These are phyloP conservation scores for Epichloe festucae DNA, from an alignment of 2,329 filamentous ascomycete species.

Conservation along the genomic window DNA sequence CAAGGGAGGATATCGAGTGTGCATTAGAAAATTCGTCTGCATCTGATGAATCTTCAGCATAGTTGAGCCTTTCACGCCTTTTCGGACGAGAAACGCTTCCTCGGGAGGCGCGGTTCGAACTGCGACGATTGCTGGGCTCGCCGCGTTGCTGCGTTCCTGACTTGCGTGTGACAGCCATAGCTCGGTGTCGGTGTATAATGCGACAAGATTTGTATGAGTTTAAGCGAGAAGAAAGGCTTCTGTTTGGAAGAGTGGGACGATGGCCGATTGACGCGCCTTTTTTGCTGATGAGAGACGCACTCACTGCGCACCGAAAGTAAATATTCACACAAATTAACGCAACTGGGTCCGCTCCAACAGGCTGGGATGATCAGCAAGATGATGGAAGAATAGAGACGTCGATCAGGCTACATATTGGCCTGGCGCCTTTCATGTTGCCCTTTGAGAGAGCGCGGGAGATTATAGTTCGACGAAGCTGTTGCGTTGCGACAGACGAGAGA, in stretches of 20 bases:
- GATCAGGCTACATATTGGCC: not conserved
- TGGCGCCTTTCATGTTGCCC: not conserved
- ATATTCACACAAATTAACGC: not conserved
- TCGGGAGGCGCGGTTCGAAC: conserved; percentile 11
- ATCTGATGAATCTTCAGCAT: conserved; percentile 3
- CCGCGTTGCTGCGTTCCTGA: not conserved
- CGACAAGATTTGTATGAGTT: not conserved
- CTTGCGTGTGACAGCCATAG: conserved; percentile 18
- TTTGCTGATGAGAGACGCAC: not conserved
- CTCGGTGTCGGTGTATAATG: not conserved
- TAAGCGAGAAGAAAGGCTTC: not conserved
- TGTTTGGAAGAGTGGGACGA: not conserved
- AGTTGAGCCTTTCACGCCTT: conserved; percentile 3
- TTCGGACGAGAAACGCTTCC: conserved; percentile 3
- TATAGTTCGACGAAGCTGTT: not conserved
- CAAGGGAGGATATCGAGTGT: not conserved
- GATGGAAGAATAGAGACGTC: not conserved
- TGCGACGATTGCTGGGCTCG: conserved; percentile 10
- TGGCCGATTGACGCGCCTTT: not conserved
- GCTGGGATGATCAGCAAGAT: not conserved
- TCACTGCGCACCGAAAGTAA: not conserved
- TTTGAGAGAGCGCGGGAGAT: not conserved
- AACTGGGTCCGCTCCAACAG: not conserved
- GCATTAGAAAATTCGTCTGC: not conserved
- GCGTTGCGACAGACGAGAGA: not conserved